Base-by-base conservation (phyloP, 2,329 filamentous ascomycete genomes). In the Calonectria pauciramosa region DNA sequence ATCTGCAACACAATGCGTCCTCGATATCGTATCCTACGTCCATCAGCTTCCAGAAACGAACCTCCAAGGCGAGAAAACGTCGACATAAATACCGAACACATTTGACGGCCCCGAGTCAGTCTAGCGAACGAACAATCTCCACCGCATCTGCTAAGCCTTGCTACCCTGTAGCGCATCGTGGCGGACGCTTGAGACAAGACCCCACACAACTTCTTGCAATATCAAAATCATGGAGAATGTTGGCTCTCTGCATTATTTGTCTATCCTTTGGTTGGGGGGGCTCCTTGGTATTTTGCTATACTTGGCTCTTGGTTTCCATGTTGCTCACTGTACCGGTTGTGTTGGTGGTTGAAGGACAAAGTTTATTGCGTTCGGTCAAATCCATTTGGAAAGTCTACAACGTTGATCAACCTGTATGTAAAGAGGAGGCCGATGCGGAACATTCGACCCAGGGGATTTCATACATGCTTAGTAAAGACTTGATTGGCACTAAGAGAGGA, bases 381-480 rank as follows among this genome's bases (percentile, higher is more conserved):
- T 20, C n/a, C 9, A 4, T n/a, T 47, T n/a, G 41, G 20, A 10
- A 20, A n/a, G 1, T 47, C 20, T n/a, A 2, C 20, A 3, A n/a
- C 41, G 0, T 18, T 47, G 3, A n/a, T 47, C 20, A 2, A 4
- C 20, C 20, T 47, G 8, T 47, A 47, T 9, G 10, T 47, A 47
- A 47, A n/a, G 20, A 7, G 9, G 41, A 18, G 18, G 11, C 10
- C n/a, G 41, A 47, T n/a, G 10, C 41, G 6, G 20, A 47, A n/a
- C 7, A n/a, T n/a, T 7, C 20, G 2, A n/a, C 1, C 8, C 6
- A n/a, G 11, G 20, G 38, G 16, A 16, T 47, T 20, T 11, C 41
- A 2, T 10, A 6, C 20, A 3, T n/a, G 2, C 20, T 11, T 1
- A 8, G 9, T n/a, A 20, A n/a, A 1, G 41, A n/a, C 7, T 47